Evolutionary conservation across 2,329 filamentous ascomycete species (phyloP), one percentile per base, ranked within the genome.

Genomic region (Colletotrichum cereale): DNA sequence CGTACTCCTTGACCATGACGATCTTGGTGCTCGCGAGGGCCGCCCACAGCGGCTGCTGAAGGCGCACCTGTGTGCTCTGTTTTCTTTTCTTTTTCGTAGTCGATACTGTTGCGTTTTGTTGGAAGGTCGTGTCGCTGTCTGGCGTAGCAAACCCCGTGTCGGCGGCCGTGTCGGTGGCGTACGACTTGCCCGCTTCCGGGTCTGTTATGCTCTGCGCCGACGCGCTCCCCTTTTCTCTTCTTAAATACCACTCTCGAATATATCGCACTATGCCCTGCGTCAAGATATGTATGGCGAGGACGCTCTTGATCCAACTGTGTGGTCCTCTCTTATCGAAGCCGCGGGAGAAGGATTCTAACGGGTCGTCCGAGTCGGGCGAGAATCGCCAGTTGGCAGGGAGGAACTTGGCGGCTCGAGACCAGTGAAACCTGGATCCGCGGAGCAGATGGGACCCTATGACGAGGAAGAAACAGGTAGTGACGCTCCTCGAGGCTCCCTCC

Each of bases 11-110:
- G 79, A 97, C 91, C 83, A 97, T 94, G 77, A 96, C 96, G 80
- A 98, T 95, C 86, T 98, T 98, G 79, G 95, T 97, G 83, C 94
- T 97, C 62, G 95, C 95, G 76, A 98, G 89, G 58, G 95, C 95
- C 74, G 95, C 94, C 95, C 95, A 98, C 75, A 98, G 89, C 60
- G 95, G 95, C 83, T 98, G 95, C 79, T 94, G 91, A 80, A 94
- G 93, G 81, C 95, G 89, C 75, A 97, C 94, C 81, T 96, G 93
- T 70, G 94, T 95, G 79, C 93, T 96, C 83, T 97, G 94, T 84
- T 96, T 96, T 83, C 93, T 90, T 84, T 93, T 92, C 84, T 94
- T 96, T 83, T 96, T 97, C 74, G 88, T 89, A 84, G 79, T 90
- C 84, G 83, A 88, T 79, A 81, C 79, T 67, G 81, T 82, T 83